These are phyloP conservation scores for Agapanthus africanus DNA, from an alignment of 106 monocot species.

Conservation along the genomic window DNA sequence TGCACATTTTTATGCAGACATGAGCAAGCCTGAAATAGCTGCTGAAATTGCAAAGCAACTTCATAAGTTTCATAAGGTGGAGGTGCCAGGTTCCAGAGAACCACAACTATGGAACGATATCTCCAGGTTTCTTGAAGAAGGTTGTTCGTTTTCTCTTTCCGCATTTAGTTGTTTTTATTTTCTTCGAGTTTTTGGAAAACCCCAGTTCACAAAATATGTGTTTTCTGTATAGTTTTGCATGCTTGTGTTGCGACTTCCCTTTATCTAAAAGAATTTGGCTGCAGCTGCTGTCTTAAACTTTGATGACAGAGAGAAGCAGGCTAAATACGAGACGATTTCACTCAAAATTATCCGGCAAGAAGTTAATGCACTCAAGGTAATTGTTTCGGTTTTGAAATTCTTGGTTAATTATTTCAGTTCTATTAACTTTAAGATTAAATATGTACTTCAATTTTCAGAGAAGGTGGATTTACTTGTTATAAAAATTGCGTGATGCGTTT, in stretches of 20 bases:
- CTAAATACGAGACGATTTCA: constrained; percentile 57
- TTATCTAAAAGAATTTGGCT: constrained; percentile 16
- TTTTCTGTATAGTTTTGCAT: neutral
- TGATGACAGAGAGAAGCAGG: constrained; percentile 54
- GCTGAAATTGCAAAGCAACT: constrained; percentile 76
- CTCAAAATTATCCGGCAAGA: constrained; percentile 59
- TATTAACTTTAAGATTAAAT: no score
- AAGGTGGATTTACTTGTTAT: no score
- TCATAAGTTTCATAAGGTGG: constrained; percentile 67
- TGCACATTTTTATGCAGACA: constrained; percentile 46
- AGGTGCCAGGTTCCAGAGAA: constrained; percentile 69
- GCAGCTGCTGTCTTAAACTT: constrained; percentile 64
- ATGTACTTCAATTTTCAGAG: no score
- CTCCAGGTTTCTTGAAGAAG: constrained; percentile 69
- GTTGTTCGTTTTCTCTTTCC: constrained; percentile 15
- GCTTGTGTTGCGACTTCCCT: constrained; percentile 9
- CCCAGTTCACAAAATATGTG: no score
- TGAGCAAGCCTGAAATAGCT: constrained; percentile 67
- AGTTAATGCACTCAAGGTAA: constrained; percentile 77
- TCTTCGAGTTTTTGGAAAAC: no score
- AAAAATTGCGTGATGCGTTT: no score
- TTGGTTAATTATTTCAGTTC: no score
- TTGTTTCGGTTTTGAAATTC: no score
- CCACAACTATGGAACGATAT: constrained; percentile 91
- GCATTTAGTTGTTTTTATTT: neutral